Conservation (phyloP, 768 basidiomycete genomes). For the Austroboletus eburneus region DNA sequence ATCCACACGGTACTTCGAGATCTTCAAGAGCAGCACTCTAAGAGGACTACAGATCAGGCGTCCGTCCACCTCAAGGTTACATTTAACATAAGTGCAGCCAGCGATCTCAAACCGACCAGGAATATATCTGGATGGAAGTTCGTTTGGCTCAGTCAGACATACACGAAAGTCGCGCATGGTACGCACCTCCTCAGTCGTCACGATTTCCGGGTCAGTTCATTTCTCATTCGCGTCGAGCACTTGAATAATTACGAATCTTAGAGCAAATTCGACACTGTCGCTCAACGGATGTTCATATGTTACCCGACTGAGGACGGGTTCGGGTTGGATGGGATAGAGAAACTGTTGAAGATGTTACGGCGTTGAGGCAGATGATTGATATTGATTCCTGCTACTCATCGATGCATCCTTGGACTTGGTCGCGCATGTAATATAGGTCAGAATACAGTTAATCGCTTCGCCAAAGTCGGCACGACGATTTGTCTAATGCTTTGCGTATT, state of each 20-base stretch:
- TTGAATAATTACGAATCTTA: conserved; percentile 9
- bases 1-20: conserved; percentile 46
- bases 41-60: background rate
- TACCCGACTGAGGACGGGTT: conserved; percentile 45
- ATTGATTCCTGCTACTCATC: background rate
- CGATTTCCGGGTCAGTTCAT: conserved; percentile 40
- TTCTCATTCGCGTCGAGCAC: background rate
- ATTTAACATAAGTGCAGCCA: conserved; percentile 47
- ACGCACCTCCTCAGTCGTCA: conserved; percentile 40
- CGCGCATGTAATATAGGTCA: background rate
- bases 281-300: conserved; percentile 47
- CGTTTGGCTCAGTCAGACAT: conserved; percentile 40
- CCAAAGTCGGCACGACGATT: conserved; percentile 39
- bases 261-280: conserved; percentile 44
- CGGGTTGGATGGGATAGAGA: conserved; percentile 43
- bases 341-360: conserved; percentile 37
- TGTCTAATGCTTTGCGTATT: conserved; percentile 41
- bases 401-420: background rate
- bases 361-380: conserved; percentile 1
- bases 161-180: conserved; percentile 35
- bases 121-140: conserved; percentile 49
- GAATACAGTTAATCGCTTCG: conserved; percentile 8
- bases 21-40: conserved; percentile 31
- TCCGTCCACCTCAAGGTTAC: conserved; percentile 33
- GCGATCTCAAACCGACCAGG: conserved; percentile 35